Conservation (phyloP, 371 early-diverging fungal species). For the Saksenaea vasiformis region DNA sequence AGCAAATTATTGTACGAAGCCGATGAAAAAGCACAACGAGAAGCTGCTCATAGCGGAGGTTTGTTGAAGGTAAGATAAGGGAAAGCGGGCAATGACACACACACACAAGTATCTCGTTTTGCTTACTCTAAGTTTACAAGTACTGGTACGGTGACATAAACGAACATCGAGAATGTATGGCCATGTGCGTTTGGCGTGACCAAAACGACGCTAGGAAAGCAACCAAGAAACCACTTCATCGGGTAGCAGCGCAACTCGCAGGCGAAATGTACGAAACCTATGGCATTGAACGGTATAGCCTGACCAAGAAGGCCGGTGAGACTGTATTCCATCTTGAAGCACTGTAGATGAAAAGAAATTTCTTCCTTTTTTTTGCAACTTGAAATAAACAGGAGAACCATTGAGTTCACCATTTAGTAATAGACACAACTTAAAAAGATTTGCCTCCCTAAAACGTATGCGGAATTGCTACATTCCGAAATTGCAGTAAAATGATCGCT, state of each 20-base stretch:
- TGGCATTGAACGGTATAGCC: constrained; percentile 40
- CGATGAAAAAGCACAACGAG: constrained; percentile 45
- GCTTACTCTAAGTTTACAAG: neutral
- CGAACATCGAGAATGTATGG: constrained; percentile 45
- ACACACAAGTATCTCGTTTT: neutral
- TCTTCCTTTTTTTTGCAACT: too few relatives aligned
- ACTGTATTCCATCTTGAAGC: constrained; percentile 22
- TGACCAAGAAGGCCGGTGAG: constrained; percentile 37
- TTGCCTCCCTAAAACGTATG: too few relatives aligned
- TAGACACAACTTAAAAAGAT: too few relatives aligned
- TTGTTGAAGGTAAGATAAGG: constrained; percentile 35
- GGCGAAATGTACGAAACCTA: constrained; percentile 49
- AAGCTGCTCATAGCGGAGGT: constrained; percentile 51
- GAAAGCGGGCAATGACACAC: neutral
- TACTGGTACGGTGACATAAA: constrained; percentile 58
- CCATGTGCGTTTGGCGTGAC: constrained; percentile 55
- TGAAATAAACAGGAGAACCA: too few relatives aligned
- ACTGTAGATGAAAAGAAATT: constrained; percentile 11
- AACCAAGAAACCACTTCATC: constrained; percentile 42
- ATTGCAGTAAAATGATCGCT: too few relatives aligned
- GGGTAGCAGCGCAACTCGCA: constrained; percentile 35
- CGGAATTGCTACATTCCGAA: too few relatives aligned
- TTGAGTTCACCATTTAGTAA: too few relatives aligned
- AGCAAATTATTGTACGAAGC: constrained; percentile 39
- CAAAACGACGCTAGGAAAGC: constrained; percentile 44